Evolutionary conservation across 176 grass and related monocot species (phyloP), one percentile per base, ranked within the genome.

Genomic region (Aegilops speltoides): DNA sequence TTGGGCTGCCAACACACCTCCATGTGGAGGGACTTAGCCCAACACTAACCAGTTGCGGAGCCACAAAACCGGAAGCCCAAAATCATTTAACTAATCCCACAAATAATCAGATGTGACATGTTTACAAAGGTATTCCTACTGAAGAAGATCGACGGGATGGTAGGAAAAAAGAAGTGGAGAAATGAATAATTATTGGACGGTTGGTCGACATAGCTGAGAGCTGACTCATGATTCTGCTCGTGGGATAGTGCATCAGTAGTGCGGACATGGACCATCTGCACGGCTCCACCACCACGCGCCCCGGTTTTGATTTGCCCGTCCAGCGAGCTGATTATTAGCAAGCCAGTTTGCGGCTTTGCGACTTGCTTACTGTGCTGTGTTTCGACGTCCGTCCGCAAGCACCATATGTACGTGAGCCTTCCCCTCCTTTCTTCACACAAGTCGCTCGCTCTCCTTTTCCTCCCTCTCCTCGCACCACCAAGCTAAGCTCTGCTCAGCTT

Each of bases 61-160:
- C 43, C 43, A 46, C 43, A 46, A 46, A 46, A 46, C 43, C 1
- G 43, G 43, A 46, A 40, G 38, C 38, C 38, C 38, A 40, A 2
- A 40, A 11, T 41, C 2, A 11, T 41, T 41, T 41, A 3, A 41
- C 40, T 41, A 41, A 41, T 41, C 40, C 40, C 40, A 3, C 40
- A 2, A 11, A 29, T 83, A 57, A 78, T 79, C 57, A 9, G 85
- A 79, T 20, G 80, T 57, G 79, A 83, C 73, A 41, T 41, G 36
- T 73, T n/a, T 26, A 57, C 19, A 57, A 2, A 57, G 7, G 54
- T 41, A 41, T 10, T 41, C 38, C 38, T 20, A 57, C 7, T 45
- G 33, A 12, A 66, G 22, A 40, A 72, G 40, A 73, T 31, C 37
- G 24, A 43, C 10, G 10, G 37, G 36, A 14, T 14, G 69, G 36